Evolutionary conservation across 495 filamentous ascomycete genomes (phyloP), one percentile per base, ranked within the genome.

Genomic region (Usnea hakonensis): DNA sequence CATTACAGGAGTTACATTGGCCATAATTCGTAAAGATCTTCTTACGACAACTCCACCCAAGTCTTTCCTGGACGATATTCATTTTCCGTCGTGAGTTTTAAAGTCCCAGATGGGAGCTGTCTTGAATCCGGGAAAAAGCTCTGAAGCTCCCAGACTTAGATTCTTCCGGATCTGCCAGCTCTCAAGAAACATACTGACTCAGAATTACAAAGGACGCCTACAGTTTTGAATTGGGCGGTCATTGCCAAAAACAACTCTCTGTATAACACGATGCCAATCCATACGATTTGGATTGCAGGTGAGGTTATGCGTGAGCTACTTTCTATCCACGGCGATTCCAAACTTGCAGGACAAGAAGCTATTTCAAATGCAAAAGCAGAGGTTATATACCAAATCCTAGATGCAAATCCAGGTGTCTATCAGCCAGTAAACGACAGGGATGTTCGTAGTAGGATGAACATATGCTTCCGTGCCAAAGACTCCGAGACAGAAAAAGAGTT

Each of bases 251-350:
- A 91, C 74, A 91, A 91, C 77, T 90, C 85, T 64, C 79, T 97
- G 57, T 96, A 96, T 77, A 97, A 96, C 77, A 97, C 93, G 3
- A 79, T 97, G 32, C 90, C 89, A 64, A 96, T 97, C 68, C 96
- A 97, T 74, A 83, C 83, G 67, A 87, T 97, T 56, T 97, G 85
- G 80, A 83, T 97, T 60, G 90, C 90, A 26, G 88, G 90, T 33
- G 82, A 89, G 68, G 91, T 97, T 35, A 87, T 97, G 77, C 79
- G 82, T 46, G 79, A 80, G 55, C 77, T 91, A 5, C 76, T 93
- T 30, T 35, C 70, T 10, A 78, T 76, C 0, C 87, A 82, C 70
- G 75, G 81, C 16, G 74, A 84, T 53, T 73, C 79, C 48, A 90
- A 88, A 70, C 83, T 95, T 3, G 76, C 80, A 37, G 87, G 85